phyloP scores from a whole-genome alignment of 805 yeast species.

The Candida pini region DNA sequence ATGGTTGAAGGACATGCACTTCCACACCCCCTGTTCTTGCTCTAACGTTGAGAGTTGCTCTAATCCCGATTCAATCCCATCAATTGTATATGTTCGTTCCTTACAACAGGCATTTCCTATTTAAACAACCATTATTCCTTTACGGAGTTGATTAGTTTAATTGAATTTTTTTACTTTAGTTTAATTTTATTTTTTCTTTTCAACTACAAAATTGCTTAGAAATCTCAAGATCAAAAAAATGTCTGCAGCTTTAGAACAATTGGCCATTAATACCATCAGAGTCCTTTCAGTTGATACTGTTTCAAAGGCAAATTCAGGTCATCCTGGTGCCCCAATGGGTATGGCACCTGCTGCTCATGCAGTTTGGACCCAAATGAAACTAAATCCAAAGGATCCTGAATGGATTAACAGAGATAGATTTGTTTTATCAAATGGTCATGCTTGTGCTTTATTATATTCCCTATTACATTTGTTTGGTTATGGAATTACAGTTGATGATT shows the following conservation, averaged over 20 bases:
- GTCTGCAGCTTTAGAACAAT: slow-evolving; percentile 56
- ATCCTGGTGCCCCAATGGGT: slow-evolving; percentile 99
- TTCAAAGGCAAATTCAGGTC: slow-evolving; percentile 88
- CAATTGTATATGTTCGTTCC: too few species aligned
- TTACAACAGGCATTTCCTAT: too few species aligned
- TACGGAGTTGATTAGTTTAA: not conserved
- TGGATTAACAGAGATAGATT: slow-evolving; percentile 97
- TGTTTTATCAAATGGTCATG: slow-evolving; percentile 94
- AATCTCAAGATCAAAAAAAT: slow-evolving; percentile 7
- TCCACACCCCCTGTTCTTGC: too few species aligned
- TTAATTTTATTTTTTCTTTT: not conserved
- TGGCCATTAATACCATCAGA: slow-evolving; percentile 85
- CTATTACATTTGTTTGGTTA: slow-evolving; percentile 83
- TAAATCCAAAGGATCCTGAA: slow-evolving; percentile 85
- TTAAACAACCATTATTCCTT: too few species aligned
- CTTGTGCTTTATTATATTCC: slow-evolving; percentile 83
- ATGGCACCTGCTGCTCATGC: slow-evolving; percentile 94
- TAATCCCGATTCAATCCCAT: too few species aligned
- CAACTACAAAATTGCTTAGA: not conserved
- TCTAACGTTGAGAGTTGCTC: too few species aligned
- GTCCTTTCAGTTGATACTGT: slow-evolving; percentile 84
- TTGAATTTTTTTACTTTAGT: not conserved
- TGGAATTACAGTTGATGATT: slow-evolving; percentile 74
- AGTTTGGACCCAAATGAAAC: slow-evolving; percentile 70
- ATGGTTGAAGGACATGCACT: too few species aligned